Evolutionary conservation across 768 basidiomycete species (phyloP), one percentile per base, ranked within the genome.

Genomic region (Hypsizygus marmoreus): DNA sequence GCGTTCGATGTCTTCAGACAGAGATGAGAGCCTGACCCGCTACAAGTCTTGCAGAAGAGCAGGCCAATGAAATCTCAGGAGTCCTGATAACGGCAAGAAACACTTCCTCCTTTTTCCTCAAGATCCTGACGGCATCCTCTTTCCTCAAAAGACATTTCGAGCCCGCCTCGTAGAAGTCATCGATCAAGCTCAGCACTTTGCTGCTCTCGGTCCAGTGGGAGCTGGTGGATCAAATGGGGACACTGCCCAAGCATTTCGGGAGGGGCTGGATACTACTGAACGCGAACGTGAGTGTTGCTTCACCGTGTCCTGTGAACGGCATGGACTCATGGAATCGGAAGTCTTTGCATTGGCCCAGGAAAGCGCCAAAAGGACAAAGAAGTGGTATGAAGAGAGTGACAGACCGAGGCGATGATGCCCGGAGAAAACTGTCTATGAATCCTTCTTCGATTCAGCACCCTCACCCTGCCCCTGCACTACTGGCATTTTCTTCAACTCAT

Each of bases 201-300:
- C 84, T 26, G 76, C 81, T 0, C 64, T 87, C 13, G 87, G 84
- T 20, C 75, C 79, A 32, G 73, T 74, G n/a, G 78, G 79, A 14
- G 74, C 75, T 9, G 76, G 77, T 3, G 70, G 77, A 4, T 63
- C 73, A 9, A 69, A 72, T 6, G 80, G 76, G 11, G 84, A 86
- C 51, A 61, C 70, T 1, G 81, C 89, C 5, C 85, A 88, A 52
- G 70, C 79, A 10, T 97, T 97, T 59, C 74, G 91, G 53, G 94
- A 95, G 63, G 95, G 94, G 1, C 77, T 97, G 49, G 94, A 97
- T 44, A 82, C 80, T n/a, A 91, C 90, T 11, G 94, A 97, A 63
- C 79, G 95, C 52, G 92, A 95, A 73, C 55, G 94, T 95, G 62
- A 75, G 84, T 73, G n/a, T 34, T 14, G n/a, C 17, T 39, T 40